These are phyloP conservation scores for Yamadazyma pseudoaaseri DNA, from an alignment of 1,139 yeast genomes.

Conservation along the genomic window DNA sequence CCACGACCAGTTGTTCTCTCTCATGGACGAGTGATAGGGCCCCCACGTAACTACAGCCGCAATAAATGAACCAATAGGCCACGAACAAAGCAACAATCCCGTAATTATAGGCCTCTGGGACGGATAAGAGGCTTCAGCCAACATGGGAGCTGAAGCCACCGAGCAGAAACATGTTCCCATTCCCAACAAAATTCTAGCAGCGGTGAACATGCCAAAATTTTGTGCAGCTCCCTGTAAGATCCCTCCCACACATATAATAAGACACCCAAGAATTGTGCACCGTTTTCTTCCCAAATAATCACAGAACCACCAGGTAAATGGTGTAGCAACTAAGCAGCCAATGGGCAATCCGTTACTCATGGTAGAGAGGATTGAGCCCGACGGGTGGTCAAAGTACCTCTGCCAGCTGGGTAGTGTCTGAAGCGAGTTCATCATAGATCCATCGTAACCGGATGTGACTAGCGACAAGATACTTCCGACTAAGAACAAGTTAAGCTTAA, in stretches of 20 bases:
- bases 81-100: constrained; percentile 46
- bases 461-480: constrained; percentile 10
- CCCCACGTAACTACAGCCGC: constrained; percentile 54
- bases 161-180: constrained; percentile 33
- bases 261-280: constrained; percentile 25
- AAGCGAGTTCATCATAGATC: constrained; percentile 50
- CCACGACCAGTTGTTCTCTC: constrained; percentile 27
- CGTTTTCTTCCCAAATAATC: constrained; percentile 35
- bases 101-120: constrained; percentile 48
- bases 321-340: constrained; percentile 20
- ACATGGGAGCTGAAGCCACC: constrained; percentile 39
- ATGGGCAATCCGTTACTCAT: constrained; percentile 33
- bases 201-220: constrained; percentile 5
- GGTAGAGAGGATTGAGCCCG: constrained; percentile 34
- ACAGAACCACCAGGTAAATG: constrained; percentile 19
- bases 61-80: constrained; percentile 52
- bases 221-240: constrained; percentile 36
- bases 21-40: constrained; percentile 27
- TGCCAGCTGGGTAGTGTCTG: constrained; percentile 42
- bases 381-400: constrained; percentile 4
- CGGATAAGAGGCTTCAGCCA: constrained; percentile 45
- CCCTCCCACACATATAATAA: constrained; percentile 32
- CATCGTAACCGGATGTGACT: constrained; percentile 42
- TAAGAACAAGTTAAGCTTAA: constrained; percentile 4
- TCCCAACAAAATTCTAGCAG: constrained; percentile 6